Base-by-base conservation (phyloP, 1,139 yeast genomes). In the Kodamaea fungicola region DNA sequence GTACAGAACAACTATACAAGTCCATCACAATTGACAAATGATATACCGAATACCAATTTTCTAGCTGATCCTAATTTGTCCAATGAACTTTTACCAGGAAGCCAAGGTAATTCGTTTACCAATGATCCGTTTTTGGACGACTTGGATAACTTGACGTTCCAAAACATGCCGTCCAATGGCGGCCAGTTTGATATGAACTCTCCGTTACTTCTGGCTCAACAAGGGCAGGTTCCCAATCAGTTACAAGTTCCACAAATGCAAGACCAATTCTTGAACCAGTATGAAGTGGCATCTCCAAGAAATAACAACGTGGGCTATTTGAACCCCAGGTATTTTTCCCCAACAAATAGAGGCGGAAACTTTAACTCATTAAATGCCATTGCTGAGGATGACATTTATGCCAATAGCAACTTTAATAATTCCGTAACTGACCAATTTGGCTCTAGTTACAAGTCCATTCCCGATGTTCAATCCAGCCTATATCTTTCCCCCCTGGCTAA, bases 301-400 rank as follows among this genome's bases (percentile, higher is more conserved):
- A 50, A 50, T 35, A 48, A 49, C 34, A 43, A 46, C 30, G 41
- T 56, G 32, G 33, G 33, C 23, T 67, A 62, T 36, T 48, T 67
- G 33, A 65, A 61, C 35, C 62, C 73, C 6, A 72, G 67, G 42
- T 69, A 67, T 47, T 70, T 70, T 40, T 67, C 74, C 1, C 75
- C 75, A 3, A 55, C 51, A 12, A 58, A 51, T 38, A 49, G 39
- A 35, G 41, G 49, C 8, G 46, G 46, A 34, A 54, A 59, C 39
- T 64, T 54, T 37, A 55, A 55, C 40, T 49, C 58, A 10, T 53
- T 65, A 33, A 57, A 62, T 34, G 51, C 67, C 3, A 64, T 65
- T 30, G 66, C 67, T 2, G 71, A 65, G 42, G 59, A 55, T 42
- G 49, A 48, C 8, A 37, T 47, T 5, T 45, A 47, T 33, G 45